A percentile compares a stretch with the other conserved stretches of the same genome.
Evolutionary conservation across 441 rosid species (phyloP).

Genomic region (Arabidopsis hybrid): DNA sequence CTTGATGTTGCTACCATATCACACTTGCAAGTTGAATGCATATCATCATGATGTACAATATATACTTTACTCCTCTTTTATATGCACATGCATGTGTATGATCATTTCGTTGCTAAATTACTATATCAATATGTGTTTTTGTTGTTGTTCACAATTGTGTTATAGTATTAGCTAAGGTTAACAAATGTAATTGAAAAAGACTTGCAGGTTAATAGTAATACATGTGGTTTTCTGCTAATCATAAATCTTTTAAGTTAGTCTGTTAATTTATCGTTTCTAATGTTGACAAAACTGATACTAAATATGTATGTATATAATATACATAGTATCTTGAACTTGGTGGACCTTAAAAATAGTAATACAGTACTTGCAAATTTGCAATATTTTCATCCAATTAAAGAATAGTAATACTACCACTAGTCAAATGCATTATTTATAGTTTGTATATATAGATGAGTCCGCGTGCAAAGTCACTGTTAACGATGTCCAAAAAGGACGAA

Average conservation of each 20-base stretch:
- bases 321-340: neutral
- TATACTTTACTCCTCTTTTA: constrained; percentile 6
- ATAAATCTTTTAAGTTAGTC: neutral
- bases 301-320: neutral
- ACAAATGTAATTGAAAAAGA: neutral
- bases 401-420: constrained; percentile 1
- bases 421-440: constrained; percentile 16
- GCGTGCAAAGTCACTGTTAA: constrained; percentile 38
- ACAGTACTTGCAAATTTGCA: neutral
- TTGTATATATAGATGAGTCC: constrained; percentile 6
- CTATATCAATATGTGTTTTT: neutral
- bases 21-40: constrained; percentile 2
- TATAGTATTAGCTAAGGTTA: neutral
- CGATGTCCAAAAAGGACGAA: constrained; percentile 35
- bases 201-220: too few species aligned
- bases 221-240: constrained; percentile 9
- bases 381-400: neutral
- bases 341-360: constrained; percentile 8
- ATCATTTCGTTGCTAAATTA: neutral
- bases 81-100: constrained; percentile 27
- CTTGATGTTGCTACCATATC: constrained; percentile 13
- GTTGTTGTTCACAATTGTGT: neutral
- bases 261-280: neutral
- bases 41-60: neutral
- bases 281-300: neutral